These are phyloP conservation scores for Xanthoconium separans DNA, from an alignment of 1,284 basidiomycete species.

Conservation along the genomic window DNA sequence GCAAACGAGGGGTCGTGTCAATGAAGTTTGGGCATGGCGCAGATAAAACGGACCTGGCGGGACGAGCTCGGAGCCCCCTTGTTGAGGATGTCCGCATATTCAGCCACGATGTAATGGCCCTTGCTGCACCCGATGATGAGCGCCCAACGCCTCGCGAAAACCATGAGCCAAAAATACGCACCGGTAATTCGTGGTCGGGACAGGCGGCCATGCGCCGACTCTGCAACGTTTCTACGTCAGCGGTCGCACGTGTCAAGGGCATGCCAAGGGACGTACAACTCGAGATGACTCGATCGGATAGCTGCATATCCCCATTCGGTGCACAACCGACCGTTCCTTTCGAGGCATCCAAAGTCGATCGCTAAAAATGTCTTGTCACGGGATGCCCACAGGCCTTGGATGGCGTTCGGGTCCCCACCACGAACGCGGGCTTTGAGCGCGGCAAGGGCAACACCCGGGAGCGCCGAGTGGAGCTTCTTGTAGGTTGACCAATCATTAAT, in stretches of 20 bases:
- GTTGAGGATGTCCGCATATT: constrained; percentile 74
- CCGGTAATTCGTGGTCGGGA: constrained; percentile 79
- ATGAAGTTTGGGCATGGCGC: constrained; percentile 14
- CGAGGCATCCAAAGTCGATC: constrained; percentile 76
- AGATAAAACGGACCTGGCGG: constrained; percentile 58
- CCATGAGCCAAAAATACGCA: constrained; percentile 26
- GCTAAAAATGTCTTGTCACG: constrained; percentile 74
- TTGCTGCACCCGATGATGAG: constrained; percentile 45
- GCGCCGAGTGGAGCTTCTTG: constrained; percentile 69
- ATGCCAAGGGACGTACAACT: constrained; percentile 52
- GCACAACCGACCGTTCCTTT: constrained; percentile 66
- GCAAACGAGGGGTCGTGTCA: constrained; percentile 4
- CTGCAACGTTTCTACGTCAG: constrained; percentile 38
- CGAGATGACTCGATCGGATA: constrained; percentile 69
- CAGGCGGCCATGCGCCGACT: constrained; percentile 75
- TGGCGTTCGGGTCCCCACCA: constrained; percentile 64
- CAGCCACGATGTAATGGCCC: constrained; percentile 77
- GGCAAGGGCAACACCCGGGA: constrained; percentile 69
- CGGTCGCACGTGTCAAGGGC: neutral
- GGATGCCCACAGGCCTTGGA: constrained; percentile 68
- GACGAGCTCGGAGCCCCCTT: constrained; percentile 60
- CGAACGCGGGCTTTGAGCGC: constrained; percentile 69
- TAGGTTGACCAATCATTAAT: constrained; percentile 71
- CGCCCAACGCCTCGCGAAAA: neutral
- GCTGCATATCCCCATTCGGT: constrained; percentile 84